Conservation (phyloP, 2,329 filamentous ascomycete species). For the Colletotrichum spinosum region DNA sequence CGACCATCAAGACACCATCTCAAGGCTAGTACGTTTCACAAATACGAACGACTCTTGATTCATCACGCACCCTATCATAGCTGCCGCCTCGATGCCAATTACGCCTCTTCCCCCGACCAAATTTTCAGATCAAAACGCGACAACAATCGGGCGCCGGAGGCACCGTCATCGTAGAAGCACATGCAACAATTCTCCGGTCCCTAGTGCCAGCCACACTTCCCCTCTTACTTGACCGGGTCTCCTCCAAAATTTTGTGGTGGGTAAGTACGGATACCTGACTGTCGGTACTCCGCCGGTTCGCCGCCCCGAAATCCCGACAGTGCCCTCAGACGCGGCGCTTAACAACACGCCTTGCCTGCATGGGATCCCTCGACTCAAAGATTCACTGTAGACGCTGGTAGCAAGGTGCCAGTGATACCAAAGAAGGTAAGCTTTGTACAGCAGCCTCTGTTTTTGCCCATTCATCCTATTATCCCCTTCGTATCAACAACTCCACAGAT, state of each 20-base stretch:
- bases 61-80: background rate
- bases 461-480: background rate
- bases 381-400: background rate
- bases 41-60: background rate
- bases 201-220: background rate
- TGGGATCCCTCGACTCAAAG: conserved; percentile 1
- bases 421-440: background rate
- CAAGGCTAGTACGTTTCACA: background rate
- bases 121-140: background rate
- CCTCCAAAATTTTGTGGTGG: background rate
- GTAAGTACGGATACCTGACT: conserved; percentile 5
- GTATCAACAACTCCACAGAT: background rate
- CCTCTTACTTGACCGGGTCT: background rate
- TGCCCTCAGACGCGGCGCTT: conserved; percentile 6
- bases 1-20: background rate
- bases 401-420: conserved; percentile 1
- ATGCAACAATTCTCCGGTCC: conserved; percentile 21
- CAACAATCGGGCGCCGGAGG: background rate
- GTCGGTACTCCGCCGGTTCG: conserved; percentile 30
- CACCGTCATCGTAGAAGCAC: conserved; percentile 12
- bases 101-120: background rate
- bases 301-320: conserved; percentile 33
- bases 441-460: background rate
- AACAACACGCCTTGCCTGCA: conserved; percentile 27
- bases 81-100: background rate